Conservation (phyloP, 2,329 filamentous ascomycete species). For the Thelonectria blattea region DNA sequence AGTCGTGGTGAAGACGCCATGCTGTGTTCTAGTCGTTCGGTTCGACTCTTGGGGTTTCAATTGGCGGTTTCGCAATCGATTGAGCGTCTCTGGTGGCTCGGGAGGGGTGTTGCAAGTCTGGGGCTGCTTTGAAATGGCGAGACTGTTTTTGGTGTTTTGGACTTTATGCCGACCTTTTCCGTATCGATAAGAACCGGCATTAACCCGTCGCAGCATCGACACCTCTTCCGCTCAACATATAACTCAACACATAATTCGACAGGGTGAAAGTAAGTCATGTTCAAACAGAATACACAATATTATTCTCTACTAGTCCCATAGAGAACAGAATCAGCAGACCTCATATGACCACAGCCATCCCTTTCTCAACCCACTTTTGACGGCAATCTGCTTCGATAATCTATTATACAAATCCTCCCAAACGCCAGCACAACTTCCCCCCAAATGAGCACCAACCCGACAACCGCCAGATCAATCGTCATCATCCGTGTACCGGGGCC, state of each 20-base stretch:
- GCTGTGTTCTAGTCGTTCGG: neutral
- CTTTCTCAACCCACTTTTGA: neutral
- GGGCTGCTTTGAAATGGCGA: neutral
- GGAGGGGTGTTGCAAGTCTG: neutral
- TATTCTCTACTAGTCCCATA: neutral
- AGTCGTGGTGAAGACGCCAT: slow-evolving; percentile 8
- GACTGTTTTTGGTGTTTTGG: neutral
- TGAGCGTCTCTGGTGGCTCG: neutral
- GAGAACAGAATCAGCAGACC: neutral
- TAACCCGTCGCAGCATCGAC: neutral
- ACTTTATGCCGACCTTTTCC: neutral
- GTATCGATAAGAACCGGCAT: neutral
- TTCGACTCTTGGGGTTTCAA: neutral
- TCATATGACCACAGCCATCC: slow-evolving; percentile 4
- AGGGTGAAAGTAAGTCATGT: too few species aligned
- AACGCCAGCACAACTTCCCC: slow-evolving; percentile 11
- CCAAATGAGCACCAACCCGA: neutral
- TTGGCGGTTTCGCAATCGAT: neutral
- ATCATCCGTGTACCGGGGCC: slow-evolving; percentile 60
- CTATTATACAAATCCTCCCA: slow-evolving; percentile 17
- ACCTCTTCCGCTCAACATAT: too few species aligned
- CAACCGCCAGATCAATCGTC: slow-evolving; percentile 41
- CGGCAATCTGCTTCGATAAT: slow-evolving; percentile 2
- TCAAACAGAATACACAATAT: too few species aligned
- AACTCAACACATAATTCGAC: too few species aligned